Evolutionary conservation across 176 grass and related monocot genomes (phyloP).

Genomic region (Zea mays): DNA sequence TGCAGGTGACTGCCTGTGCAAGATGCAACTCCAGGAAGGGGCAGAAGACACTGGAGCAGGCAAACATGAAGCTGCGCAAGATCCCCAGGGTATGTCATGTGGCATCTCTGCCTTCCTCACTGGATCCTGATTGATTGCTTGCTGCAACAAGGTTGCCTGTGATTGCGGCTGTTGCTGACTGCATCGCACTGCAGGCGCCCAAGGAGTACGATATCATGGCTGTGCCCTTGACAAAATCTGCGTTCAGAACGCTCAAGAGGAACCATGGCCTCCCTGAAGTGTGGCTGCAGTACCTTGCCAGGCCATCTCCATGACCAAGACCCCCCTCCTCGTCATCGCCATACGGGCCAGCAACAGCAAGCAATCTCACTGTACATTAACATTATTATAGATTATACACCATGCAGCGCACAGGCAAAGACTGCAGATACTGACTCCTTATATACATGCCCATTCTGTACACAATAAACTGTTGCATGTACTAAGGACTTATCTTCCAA

Average conservation of each 20-base stretch:
- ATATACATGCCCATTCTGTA: slow-evolving; percentile 13
- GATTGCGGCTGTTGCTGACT: not conserved
- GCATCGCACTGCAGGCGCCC: slow-evolving; percentile 52
- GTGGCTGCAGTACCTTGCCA: slow-evolving; percentile 73
- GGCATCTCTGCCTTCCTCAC: not conserved
- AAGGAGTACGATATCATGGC: slow-evolving; percentile 84
- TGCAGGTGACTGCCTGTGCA: slow-evolving; percentile 81
- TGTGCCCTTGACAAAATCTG: slow-evolving; percentile 66
- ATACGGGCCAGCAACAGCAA: not conserved
- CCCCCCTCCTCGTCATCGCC: not conserved
- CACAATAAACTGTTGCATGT: not conserved
- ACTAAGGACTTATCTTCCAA: too few relatives aligned
- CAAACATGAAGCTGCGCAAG: slow-evolving; percentile 78
- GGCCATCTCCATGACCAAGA: slow-evolving; percentile 48
- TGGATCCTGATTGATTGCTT: not conserved
- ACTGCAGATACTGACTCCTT: slow-evolving; percentile 7
- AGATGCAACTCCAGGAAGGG: slow-evolving; percentile 95
- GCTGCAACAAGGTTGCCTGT: not conserved
- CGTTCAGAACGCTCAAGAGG: slow-evolving; percentile 66
- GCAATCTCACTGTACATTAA: slow-evolving; percentile 19
- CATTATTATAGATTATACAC: not conserved
- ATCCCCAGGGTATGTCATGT: slow-evolving; percentile 55
- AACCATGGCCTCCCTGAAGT: slow-evolving; percentile 75
- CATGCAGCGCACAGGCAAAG: slow-evolving; percentile 24
- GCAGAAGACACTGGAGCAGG: slow-evolving; percentile 71